These are phyloP conservation scores for Helianthus tuberosus DNA, from an alignment of 129 eudicot species.

Conservation along the genomic window DNA sequence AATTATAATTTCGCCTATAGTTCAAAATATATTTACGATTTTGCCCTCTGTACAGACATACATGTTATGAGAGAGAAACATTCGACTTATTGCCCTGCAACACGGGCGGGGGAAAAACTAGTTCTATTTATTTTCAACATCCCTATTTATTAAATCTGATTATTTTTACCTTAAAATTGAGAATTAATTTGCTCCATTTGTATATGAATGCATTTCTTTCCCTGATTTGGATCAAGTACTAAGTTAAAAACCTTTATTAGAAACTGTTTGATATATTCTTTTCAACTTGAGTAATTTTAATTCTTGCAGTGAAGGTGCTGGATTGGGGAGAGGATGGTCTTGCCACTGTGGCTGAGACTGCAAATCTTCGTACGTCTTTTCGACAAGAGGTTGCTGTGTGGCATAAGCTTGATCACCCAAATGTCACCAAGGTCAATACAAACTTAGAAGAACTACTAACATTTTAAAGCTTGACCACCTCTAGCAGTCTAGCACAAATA, in stretches of 20 bases:
- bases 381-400: conserved; percentile 73
- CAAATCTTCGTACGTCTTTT: conserved; percentile 60
- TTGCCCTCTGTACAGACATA: too few species aligned
- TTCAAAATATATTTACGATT: too few species aligned
- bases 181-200: too few species aligned
- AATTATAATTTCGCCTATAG: too few species aligned
- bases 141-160: background rate
- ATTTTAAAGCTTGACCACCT: too few species aligned
- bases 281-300: background rate
- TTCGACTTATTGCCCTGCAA: too few species aligned
- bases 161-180: background rate
- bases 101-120: too few species aligned
- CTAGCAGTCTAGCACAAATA: too few species aligned
- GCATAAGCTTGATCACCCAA: conserved; percentile 82
- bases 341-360: conserved; percentile 57
- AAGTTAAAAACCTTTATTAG: background rate
- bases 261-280: background rate
- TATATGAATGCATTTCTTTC: background rate
- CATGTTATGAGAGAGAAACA: too few species aligned
- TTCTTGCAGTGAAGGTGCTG: conserved; percentile 57
- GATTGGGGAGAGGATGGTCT: conserved; percentile 84
- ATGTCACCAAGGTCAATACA: conserved; percentile 65
- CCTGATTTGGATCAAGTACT: background rate
- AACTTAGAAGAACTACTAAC: background rate
- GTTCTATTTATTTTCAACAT: background rate